Evolutionary conservation across 805 yeast genomes (phyloP).

Genomic region (Candida silvicultrix): DNA sequence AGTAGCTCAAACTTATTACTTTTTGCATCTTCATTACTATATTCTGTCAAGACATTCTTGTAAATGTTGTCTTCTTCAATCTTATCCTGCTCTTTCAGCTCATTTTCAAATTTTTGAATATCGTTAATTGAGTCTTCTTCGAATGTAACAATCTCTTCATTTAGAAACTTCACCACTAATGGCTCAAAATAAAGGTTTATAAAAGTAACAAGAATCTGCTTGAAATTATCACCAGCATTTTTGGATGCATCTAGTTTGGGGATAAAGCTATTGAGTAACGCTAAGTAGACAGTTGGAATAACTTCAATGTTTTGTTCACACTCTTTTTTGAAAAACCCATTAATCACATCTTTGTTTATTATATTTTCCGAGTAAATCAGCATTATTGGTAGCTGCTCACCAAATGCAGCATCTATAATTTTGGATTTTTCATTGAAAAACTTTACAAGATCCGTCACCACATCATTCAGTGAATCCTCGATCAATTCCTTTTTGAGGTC

Average conservation of each 20-base stretch:
- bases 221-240: slow-evolving; percentile 30
- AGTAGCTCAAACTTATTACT: slow-evolving; percentile 48
- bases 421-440: slow-evolving; percentile 30
- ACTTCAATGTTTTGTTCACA: slow-evolving; percentile 20
- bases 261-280: slow-evolving; percentile 24
- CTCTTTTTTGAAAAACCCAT: slow-evolving; percentile 18
- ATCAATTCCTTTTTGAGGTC: slow-evolving; percentile 18
- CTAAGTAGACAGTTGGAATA: slow-evolving; percentile 27
- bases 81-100: slow-evolving; percentile 25
- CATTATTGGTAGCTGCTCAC: slow-evolving; percentile 32
- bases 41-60: slow-evolving; percentile 34
- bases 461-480: slow-evolving; percentile 15
- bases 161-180: slow-evolving; percentile 25
- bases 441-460: slow-evolving; percentile 21
- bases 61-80: slow-evolving; percentile 35
- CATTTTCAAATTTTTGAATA: slow-evolving; percentile 21
- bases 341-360: slow-evolving; percentile 29
- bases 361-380: slow-evolving; percentile 30
- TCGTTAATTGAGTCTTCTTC: slow-evolving; percentile 19
- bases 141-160: slow-evolving; percentile 25
- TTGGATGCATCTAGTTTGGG: slow-evolving; percentile 29
- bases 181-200: slow-evolving; percentile 33
- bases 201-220: slow-evolving; percentile 23
- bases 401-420: slow-evolving; percentile 32
- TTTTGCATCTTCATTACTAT: slow-evolving; percentile 25